Evolutionary conservation across 2,329 filamentous ascomycete genomes (phyloP), one percentile per base, ranked within the genome.

Genomic region (Clonostachys rhizophaga): DNA sequence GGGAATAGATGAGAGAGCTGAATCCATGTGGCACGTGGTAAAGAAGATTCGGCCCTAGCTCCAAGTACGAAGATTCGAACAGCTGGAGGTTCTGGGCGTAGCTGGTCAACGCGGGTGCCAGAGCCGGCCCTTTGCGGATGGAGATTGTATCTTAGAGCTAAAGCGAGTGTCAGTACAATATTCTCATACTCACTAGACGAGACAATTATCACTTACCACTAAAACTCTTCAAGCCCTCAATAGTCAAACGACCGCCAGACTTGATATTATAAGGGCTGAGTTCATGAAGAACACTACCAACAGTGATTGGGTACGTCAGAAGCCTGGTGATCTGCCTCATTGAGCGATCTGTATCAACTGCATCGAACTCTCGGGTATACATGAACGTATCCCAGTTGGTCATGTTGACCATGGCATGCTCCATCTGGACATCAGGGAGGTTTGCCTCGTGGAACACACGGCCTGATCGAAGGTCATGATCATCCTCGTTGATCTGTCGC

Each of bases 331-430:
- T 91, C 67, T 99, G 95, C 50, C 94, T 80, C 84, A 99, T 87
- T 59, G 84, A 86, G 49, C 92, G 81, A 63, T 96, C 91, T 51
- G 91, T 84, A 64, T 99, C 91, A 61, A 99, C 84, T 6, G 95
- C 95, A 54, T 86, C 81, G 59, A 94, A 97, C 58, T 95, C 87
- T 59, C 94, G 79, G 4, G 91, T 95, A 64, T 96, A 99, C 61
- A 99, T 74, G 57, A 95, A 89, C 0, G 94, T 97, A 66, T 99
- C 94, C 94, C 94, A 99, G 66, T 95, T 99, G 40, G 87, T 95
- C 87, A 99, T 91, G 68, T 99, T 99, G 55, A 96, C 83, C 54
- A 94, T 78, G 34, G 91, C 89, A 64, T 96, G 92, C 54, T 96
- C 91, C 64, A 96, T 84, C 70, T 96, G 91, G 47, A 85, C 78